Evolutionary conservation across 805 yeast species (phyloP), one percentile per base, ranked within the genome.

Genomic region (Torulaspora franciscae): DNA sequence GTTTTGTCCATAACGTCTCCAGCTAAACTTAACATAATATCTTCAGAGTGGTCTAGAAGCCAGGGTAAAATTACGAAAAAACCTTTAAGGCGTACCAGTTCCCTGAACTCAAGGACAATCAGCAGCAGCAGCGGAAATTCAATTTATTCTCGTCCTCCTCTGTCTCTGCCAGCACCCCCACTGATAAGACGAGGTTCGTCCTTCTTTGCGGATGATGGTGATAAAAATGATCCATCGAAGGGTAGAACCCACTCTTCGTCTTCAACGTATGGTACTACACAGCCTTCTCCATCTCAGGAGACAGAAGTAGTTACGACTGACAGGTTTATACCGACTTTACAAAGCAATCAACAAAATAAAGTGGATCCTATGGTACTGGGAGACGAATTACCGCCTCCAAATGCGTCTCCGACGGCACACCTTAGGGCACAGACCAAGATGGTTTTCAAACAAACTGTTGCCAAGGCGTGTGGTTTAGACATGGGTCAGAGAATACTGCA

Each of bases 381-480:
- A 56, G 76, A 45, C 71, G 80, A 29, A 68, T 45, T 61, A 29
- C 75, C 77, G 11, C 72, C 74, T 23, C 71, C 76, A 30, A 71
- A 69, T 48, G 75, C 75, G 8, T 70, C 76, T 1, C 76, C 76
- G 2, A 62, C 69, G 2, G 66, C 70, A 29, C 76, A 67, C 55
- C 59, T 68, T 19, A 67, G 64, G 47, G 75, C 72, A 1, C 76
- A 66, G 49, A 69, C 73, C 6, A 68, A 67, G 42, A 55, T 63
- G 34, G 70, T 70, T 6, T 87, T 86, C 58, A 83, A 84, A 62
- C 79, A 79, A 56, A 82, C 87, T 23, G 95, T 91, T 1, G 98
- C 97, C 0, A 85, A 85, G 59, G 98, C 97, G 0, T 91, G 97
- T 64, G 98, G 99, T 0, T 71, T 89, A 40, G 83, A 85, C 46